These are phyloP conservation scores for Pseudogymnoascus sp. DNA, from an alignment of 2,329 filamentous ascomycete genomes.

Conservation along the genomic window DNA sequence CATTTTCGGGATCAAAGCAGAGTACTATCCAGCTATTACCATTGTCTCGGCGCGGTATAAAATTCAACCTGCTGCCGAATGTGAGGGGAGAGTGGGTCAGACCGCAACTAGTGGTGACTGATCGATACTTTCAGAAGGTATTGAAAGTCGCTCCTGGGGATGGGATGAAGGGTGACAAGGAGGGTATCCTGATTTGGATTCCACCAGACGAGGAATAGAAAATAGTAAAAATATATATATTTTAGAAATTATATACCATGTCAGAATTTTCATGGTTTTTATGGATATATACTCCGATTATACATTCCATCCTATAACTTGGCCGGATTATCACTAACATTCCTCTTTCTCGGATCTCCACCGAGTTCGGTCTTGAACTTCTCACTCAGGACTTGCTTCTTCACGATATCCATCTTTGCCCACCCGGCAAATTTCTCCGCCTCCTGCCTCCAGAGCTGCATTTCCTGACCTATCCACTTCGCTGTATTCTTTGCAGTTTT, in stretches of 20 bases:
- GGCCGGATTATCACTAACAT: constrained; percentile 4
- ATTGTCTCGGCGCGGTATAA: constrained; percentile 63
- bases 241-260: constrained; percentile 8
- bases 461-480: constrained; percentile 47
- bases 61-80: constrained; percentile 66
- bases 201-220: constrained; percentile 31
- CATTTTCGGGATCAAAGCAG: constrained; percentile 82
- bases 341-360: constrained; percentile 15
- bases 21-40: constrained; percentile 74
- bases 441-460: constrained; percentile 48
- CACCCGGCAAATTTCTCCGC: constrained; percentile 45
- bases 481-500: constrained; percentile 55
- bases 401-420: constrained; percentile 27
- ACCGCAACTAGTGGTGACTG: constrained; percentile 68
- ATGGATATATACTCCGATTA: neutral
- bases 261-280: constrained; percentile 8
- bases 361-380: constrained; percentile 38
- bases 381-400: constrained; percentile 49
- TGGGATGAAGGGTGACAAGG: constrained; percentile 56
- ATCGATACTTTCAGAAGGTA: constrained; percentile 90
- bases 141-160: constrained; percentile 72
- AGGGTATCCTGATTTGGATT: constrained; percentile 56
- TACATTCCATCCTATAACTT: neutral
- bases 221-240: constrained; percentile 2
- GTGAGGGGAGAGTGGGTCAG: constrained; percentile 58